Base-by-base conservation (phyloP, 2,329 filamentous ascomycete species). In the Neofusicoccum cordaticola region DNA sequence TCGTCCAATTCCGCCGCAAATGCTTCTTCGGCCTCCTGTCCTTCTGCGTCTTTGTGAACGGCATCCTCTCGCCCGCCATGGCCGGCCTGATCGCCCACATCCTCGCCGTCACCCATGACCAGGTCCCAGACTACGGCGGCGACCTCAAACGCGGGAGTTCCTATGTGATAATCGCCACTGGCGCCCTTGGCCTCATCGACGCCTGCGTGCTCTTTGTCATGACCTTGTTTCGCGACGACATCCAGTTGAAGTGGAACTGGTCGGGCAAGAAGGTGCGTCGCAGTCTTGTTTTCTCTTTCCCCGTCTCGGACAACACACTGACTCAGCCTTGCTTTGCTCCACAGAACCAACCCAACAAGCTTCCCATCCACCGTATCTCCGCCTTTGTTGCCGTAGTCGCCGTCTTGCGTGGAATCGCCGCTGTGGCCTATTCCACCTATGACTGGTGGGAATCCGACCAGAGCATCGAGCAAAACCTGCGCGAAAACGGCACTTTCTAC, bases 251-350 rank as follows among this genome's bases (percentile, higher is more conserved):
- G 11, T 37, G 27, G 56, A 60, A 60, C 27, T 60, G 56, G 56
- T 60, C 56, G 6, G 56, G 56, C 42, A 60, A 60, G 56, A 60
- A 60, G 56, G 56, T 60, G 7, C n/a, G 53, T 22, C 12, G 15
- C 50, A 8, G 37, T 3, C 34, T 27, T 31, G 39, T 12, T 19
- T 15, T n/a, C 4, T 7, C 2, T 4, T 34, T 35, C 15, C 8
- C 1, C 13, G n/a, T 37, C n/a, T 19, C 9, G 22, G 31, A 5
- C 12, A 15, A 8, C 12, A n/a, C 47, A n/a, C 7, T 12, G 13
- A 34, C 42, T 44, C 42, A 11, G 27, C 27, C 7, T 8, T 34
- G 47, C 11, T 3, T 22, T 51, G 47, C 27, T 15, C 50, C 50
- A 12, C 42, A 60, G 56, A 27, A 47, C 41, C 42, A 45, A 15